phyloP scores from a whole-genome alignment of 2,329 filamentous ascomycete genomes.

The Hypoxylon sp. region DNA sequence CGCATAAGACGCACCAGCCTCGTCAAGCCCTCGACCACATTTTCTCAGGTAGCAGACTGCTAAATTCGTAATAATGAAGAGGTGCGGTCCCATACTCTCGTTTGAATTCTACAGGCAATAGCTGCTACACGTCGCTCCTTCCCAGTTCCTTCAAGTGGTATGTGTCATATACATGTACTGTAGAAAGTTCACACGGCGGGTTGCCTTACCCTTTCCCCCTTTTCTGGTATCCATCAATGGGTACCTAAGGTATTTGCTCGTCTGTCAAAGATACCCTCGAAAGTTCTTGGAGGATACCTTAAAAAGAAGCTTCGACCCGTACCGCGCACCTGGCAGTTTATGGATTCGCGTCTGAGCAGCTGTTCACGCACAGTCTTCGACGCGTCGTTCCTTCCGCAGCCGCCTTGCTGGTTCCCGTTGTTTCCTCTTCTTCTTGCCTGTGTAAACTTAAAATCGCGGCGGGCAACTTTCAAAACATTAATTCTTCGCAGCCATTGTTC shows the following conservation, averaged over 20 bases:
- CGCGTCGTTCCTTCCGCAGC: not conserved
- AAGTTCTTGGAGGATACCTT: not conserved
- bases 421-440: not conserved
- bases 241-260: too few relatives aligned
- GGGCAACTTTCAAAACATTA: not conserved
- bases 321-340: not conserved
- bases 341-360: not conserved
- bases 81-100: not conserved
- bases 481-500: not conserved
- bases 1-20: slow-evolving; percentile 1
- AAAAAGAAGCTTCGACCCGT: not conserved
- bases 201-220: not conserved
- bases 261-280: not conserved
- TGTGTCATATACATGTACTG: not conserved
- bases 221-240: not conserved
- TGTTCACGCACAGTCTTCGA: not conserved
- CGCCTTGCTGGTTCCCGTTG: not conserved
- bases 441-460: not conserved
- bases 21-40: not conserved
- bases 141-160: too few relatives aligned
- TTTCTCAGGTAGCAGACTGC: not conserved
- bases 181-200: not conserved
- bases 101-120: not conserved
- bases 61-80: slow-evolving; percentile 10
- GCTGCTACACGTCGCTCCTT: not conserved